Base-by-base conservation (phyloP, 139 green algal genomes). In the Chlamydomonas sphaeroides region DNA sequence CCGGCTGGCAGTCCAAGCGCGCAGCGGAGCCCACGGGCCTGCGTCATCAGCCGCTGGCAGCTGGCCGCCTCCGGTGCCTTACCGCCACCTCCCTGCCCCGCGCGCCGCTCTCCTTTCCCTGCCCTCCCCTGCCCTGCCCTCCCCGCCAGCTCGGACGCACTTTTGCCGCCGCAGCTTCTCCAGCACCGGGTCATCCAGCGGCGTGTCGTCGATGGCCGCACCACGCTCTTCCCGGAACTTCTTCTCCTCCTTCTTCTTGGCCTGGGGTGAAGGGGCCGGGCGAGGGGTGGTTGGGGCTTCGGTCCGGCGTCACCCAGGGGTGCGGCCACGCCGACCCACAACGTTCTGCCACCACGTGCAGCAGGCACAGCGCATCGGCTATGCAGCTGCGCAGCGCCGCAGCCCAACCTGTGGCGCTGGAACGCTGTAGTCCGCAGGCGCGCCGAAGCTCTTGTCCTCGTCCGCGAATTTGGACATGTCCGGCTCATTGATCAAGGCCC, bases 131-230 rank as follows among this genome's bases (percentile, higher is more conserved):
- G n/a, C n/a, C n/a, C n/a, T n/a, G n/a, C 49, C 49, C 6, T 2
- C 56, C 23, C 20, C 2, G 25, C 56, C 56, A 62, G 56, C 56
- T n/a, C 25, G 23, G 2, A 62, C 56, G 49, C 48, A 92, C 92
- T 83, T 91, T 70, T 96, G 94, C 48, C 79, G 90, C 33, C 94
- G 86, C 48, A 93, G 77, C 83, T 94, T 95, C 83, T 97, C 94
- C 0, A 86, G 78, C 10, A 85, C 65, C 7, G 89, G 89, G 59
- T 92, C 89, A 45, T 92, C 89, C 18, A 92, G 79, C 2, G 89
- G 89, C 36, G 36, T 61, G 49, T 92, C 89, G 23, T 88, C 14
- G 8, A 39, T 28, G 49, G 67, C n/a, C n/a, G n/a, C n/a, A n/a
- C n/a, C 79, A 0, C 51, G 80, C 68, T 87, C 80, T 65, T 84